These are phyloP conservation scores for Raffaelea deltoideospora DNA, from an alignment of 2,329 filamentous ascomycete species.

Conservation along the genomic window DNA sequence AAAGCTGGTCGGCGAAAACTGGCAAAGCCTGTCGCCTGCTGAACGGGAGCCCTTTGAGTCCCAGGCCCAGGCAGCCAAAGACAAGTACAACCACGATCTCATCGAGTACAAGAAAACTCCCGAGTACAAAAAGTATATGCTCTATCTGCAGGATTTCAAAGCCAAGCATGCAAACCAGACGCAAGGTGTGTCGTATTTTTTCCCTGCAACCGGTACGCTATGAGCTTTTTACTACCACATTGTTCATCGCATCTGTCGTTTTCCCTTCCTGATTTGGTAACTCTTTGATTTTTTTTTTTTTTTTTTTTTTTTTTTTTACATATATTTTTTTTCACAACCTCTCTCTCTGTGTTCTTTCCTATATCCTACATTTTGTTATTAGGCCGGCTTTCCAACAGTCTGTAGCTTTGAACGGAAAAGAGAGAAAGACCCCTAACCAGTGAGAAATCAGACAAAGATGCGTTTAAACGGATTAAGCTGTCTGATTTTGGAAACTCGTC, in stretches of 20 bases:
- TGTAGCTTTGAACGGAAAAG: no score
- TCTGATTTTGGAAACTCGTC: slow-evolving; percentile 18
- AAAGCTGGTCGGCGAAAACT: slow-evolving; percentile 67
- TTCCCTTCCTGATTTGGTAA: no score
- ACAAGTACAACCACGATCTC: slow-evolving; percentile 60
- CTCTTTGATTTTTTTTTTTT: not conserved
- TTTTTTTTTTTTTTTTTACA: no score
- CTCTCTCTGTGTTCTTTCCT: no score
- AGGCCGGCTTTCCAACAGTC: no score
- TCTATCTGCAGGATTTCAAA: slow-evolving; percentile 66
- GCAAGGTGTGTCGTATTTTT: slow-evolving; percentile 30
- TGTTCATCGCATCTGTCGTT: no score
- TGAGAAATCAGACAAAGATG: slow-evolving; percentile 25
- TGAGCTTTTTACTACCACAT: no score
- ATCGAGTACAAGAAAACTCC: slow-evolving; percentile 64
- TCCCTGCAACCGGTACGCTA: slow-evolving; percentile 1
- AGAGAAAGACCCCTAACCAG: no score
- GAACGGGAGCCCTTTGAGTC: slow-evolving; percentile 61
- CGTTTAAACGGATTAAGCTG: slow-evolving; percentile 32
- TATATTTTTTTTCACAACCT: no score
- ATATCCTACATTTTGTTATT: no score
- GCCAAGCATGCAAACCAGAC: slow-evolving; percentile 47
- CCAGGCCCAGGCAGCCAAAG: slow-evolving; percentile 58
- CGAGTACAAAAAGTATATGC: slow-evolving; percentile 51
- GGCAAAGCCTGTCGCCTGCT: slow-evolving; percentile 52